Percentiles rank a stretch among this genome's conserved stretches.
Conservation (phyloP, 306 rosid species). For the Rosa lucieae region DNA sequence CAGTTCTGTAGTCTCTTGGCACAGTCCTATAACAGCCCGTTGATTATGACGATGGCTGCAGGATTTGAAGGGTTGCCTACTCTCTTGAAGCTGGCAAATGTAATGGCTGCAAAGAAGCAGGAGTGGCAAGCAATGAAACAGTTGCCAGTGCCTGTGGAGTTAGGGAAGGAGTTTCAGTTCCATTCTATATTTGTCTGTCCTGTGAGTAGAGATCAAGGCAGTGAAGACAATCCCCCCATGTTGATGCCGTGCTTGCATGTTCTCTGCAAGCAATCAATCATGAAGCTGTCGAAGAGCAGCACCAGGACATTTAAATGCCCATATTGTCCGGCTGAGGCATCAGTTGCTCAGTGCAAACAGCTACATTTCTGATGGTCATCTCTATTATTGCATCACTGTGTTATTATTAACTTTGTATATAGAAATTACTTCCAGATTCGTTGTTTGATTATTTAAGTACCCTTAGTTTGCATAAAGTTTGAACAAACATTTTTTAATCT, state of each 20-base stretch:
- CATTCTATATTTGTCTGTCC: conserved; percentile 91
- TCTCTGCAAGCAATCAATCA: conserved; percentile 85
- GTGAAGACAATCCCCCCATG: conserved; percentile 88
- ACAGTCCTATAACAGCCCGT: conserved; percentile 61
- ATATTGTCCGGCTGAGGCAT: conserved; percentile 68
- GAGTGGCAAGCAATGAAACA: conserved; percentile 86
- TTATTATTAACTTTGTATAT: conserved; percentile 40
- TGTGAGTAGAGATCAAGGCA: conserved; percentile 79
- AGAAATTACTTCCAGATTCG: conserved; percentile 36
- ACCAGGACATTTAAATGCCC: conserved; percentile 78
- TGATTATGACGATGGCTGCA: conserved; percentile 68
- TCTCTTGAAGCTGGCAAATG: conserved; percentile 72
- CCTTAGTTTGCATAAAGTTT: conserved; percentile 29
- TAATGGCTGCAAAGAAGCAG: conserved; percentile 83
- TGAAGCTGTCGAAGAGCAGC: conserved; percentile 69
- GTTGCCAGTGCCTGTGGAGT: conserved; percentile 76
- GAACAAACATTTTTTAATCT: conserved; percentile 32
- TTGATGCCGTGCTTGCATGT: conserved; percentile 81
- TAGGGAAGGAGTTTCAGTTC: conserved; percentile 82
- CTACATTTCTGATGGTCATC: conserved; percentile 52
- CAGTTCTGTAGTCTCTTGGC: conserved; percentile 71
- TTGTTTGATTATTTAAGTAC: conserved; percentile 31
- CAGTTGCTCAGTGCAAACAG: conserved; percentile 59
- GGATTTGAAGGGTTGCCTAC: conserved; percentile 84
- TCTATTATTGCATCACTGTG: conserved; percentile 22